These are phyloP conservation scores for Trichoderma sp. DNA, from an alignment of 2,329 filamentous ascomycete genomes.

Conservation along the genomic window DNA sequence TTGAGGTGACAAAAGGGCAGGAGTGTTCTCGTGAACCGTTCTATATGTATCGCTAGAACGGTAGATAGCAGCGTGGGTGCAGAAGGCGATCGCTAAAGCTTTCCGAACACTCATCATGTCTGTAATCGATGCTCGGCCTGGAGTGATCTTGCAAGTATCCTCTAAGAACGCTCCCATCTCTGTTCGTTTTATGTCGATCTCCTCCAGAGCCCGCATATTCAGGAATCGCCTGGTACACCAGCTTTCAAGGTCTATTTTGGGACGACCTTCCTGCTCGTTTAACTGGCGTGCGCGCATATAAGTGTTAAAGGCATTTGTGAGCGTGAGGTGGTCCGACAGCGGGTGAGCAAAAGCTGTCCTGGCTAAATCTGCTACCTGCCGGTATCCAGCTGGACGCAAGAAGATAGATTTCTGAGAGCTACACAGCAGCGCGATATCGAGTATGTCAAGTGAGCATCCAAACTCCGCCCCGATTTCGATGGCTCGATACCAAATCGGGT, in stretches of 20 bases:
- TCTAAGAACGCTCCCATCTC: background rate
- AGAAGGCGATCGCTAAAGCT: constrained; percentile 16
- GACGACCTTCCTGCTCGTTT: background rate
- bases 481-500: constrained; percentile 19
- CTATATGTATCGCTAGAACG: constrained; percentile 10
- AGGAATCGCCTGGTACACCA: background rate
- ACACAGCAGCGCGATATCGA: constrained; percentile 17
- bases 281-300: background rate
- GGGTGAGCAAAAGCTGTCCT: background rate
- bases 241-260: background rate
- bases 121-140: background rate
- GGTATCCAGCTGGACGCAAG: background rate
- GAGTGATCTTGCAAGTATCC: background rate
- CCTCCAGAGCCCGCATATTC: constrained; percentile 15
- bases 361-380: constrained; percentile 4
- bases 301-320: constrained; percentile 10
- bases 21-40: constrained; percentile 18
- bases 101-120: constrained; percentile 12
- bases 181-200: background rate
- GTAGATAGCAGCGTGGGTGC: constrained; percentile 15
- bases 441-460: constrained; percentile 17
- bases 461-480: background rate
- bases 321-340: constrained; percentile 17
- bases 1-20: background rate
- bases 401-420: constrained; percentile 18